A percentile compares a stretch with the other conserved stretches of the same genome.
Evolutionary conservation across 2,329 filamentous ascomycete genomes (phyloP).

Genomic region (Geosmithia morbida): DNA sequence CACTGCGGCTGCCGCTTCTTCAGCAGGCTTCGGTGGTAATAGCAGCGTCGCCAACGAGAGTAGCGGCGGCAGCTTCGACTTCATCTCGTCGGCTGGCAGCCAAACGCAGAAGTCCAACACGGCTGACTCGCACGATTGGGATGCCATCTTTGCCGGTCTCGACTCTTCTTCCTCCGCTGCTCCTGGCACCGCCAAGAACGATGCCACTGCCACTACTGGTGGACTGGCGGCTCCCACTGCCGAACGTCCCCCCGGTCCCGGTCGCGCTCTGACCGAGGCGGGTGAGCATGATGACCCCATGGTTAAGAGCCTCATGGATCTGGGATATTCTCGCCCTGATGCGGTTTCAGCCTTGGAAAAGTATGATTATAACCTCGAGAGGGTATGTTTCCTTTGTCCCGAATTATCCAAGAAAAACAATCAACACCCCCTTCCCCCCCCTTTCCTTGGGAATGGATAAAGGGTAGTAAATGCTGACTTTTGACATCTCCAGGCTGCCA

Average conservation of each 20-base stretch:
- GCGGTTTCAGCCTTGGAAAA: slow-evolving; percentile 76
- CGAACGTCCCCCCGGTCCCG: slow-evolving; percentile 19
- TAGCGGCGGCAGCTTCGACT: slow-evolving; percentile 37
- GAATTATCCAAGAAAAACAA: neutral
- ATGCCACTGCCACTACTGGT: slow-evolving; percentile 5
- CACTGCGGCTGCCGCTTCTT: slow-evolving; percentile 14
- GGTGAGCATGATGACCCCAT: slow-evolving; percentile 85
- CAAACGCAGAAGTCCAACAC: slow-evolving; percentile 17
- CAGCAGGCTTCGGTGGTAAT: slow-evolving; percentile 6
- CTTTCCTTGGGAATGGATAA: no score
- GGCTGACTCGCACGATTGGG: slow-evolving; percentile 67
- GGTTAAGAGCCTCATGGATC: slow-evolving; percentile 72
- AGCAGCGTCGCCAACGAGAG: slow-evolving; percentile 24
- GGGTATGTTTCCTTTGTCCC: slow-evolving; percentile 41
- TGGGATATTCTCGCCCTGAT: slow-evolving; percentile 69
- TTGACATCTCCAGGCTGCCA: slow-evolving; percentile 27
- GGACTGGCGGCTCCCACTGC: slow-evolving; percentile 4
- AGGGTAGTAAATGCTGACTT: slow-evolving; percentile 5
- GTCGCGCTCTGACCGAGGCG: slow-evolving; percentile 56
- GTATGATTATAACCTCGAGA: slow-evolving; percentile 91
- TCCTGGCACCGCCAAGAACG: slow-evolving; percentile 3
- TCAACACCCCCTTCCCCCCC: neutral
- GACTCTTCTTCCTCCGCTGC: slow-evolving; percentile 34
- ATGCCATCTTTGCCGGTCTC: slow-evolving; percentile 77
- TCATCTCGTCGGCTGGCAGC: slow-evolving; percentile 30